These are phyloP conservation scores for Boletus rubescentipes DNA, from an alignment of 768 basidiomycete genomes.

Conservation along the genomic window DNA sequence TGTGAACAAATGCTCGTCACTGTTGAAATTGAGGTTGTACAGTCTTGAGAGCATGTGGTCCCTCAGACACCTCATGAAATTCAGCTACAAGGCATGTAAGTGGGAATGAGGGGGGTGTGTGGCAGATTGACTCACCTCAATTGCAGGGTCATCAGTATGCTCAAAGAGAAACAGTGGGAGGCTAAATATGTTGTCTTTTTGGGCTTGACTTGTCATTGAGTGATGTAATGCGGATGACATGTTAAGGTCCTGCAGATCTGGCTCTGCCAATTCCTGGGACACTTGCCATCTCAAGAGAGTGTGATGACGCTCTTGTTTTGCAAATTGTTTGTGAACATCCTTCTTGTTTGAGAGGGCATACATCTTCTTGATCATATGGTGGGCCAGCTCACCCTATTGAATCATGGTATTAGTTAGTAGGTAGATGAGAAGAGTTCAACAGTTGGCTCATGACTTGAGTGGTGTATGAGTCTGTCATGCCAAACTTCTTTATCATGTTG, in stretches of 20 bases:
- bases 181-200: neutral
- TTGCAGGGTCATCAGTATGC: neutral
- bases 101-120: neutral
- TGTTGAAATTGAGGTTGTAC: neutral
- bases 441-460: neutral
- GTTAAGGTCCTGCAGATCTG: neutral
- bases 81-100: neutral
- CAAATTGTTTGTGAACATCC: neutral
- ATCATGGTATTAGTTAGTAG: no score
- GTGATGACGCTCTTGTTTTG: neutral
- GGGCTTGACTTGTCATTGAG: neutral
- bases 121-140: neutral
- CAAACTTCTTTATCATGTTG: neutral
- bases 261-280: neutral
- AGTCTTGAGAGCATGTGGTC: neutral
- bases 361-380: neutral
- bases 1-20: neutral
- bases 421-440: no score
- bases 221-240: neutral
- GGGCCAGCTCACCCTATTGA: neutral
- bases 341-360: neutral
- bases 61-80: neutral
- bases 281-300: slow-evolving; percentile 2
- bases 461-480: neutral
- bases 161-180: neutral